Evolutionary conservation across 345 rosid species (phyloP).

Genomic region (Hevea brasiliensis): DNA sequence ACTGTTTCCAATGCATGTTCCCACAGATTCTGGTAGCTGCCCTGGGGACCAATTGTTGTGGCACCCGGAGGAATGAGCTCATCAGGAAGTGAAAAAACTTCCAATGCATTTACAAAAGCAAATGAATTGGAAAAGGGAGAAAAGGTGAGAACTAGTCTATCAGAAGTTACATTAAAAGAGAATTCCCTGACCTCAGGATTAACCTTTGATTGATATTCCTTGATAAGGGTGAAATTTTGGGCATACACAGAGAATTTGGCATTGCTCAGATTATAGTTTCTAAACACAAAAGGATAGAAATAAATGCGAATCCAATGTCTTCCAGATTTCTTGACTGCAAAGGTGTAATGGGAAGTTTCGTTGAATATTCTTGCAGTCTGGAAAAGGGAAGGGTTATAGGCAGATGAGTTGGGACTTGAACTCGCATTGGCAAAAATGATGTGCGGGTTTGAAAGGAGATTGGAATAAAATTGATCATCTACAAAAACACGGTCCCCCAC

Average conservation of each 20-base stretch:
- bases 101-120: constrained; percentile 76
- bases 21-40: constrained; percentile 26
- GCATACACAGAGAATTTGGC: constrained; percentile 72
- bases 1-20: constrained; percentile 64
- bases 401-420: constrained; percentile 27
- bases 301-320: constrained; percentile 71
- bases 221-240: constrained; percentile 62
- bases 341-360: constrained; percentile 41
- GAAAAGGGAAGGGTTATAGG: constrained; percentile 44
- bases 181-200: constrained; percentile 52
- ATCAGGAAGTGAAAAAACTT: constrained; percentile 63
- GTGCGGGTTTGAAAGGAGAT: constrained; percentile 9
- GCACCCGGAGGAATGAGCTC: constrained; percentile 53
- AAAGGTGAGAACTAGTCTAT: constrained; percentile 46
- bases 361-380: constrained; percentile 59
- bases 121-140: constrained; percentile 47
- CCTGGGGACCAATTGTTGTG: constrained; percentile 25
- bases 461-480: constrained; percentile 15
- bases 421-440: constrained; percentile 14
- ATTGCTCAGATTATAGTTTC: constrained; percentile 42
- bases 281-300: constrained; percentile 50
- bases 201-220: constrained; percentile 36
- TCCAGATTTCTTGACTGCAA: constrained; percentile 52
- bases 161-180: constrained; percentile 48
- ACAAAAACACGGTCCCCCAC: constrained; percentile 44